Evolutionary conservation across 768 basidiomycete species (phyloP).

Genomic region (Auriscalpium orientale): DNA sequence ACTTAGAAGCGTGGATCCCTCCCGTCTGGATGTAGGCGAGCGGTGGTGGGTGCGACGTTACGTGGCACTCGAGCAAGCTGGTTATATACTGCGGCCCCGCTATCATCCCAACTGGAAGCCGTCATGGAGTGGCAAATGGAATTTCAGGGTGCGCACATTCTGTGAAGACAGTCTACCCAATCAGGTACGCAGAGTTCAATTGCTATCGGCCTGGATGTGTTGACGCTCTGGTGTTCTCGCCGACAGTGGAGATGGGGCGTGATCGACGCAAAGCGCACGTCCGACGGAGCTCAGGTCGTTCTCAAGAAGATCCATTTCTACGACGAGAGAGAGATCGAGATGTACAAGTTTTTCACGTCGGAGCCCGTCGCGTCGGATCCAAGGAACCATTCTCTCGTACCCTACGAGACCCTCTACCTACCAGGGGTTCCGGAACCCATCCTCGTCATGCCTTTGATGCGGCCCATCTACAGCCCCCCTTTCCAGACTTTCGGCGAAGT

Average conservation of each 20-base stretch:
- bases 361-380: slow-evolving; percentile 6
- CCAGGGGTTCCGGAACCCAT: slow-evolving; percentile 5
- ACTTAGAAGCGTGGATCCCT: too few species aligned
- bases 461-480: slow-evolving; percentile 14
- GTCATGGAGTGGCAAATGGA: slow-evolving; percentile 2
- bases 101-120: slow-evolving; percentile 8
- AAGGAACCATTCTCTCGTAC: slow-evolving; percentile 17
- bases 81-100: slow-evolving; percentile 9
- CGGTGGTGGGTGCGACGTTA: slow-evolving; percentile 9
- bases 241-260: not conserved
- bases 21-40: not conserved
- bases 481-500: slow-evolving; percentile 21
- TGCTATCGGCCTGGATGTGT: not conserved
- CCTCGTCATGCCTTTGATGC: slow-evolving; percentile 18
- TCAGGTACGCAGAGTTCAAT: not conserved
- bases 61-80: not conserved
- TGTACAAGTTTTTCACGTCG: slow-evolving; percentile 5
- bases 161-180: not conserved
- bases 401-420: slow-evolving; percentile 13
- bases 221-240: not conserved
- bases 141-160: not conserved
- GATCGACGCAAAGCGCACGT: slow-evolving; percentile 14
- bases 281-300: slow-evolving; percentile 13
- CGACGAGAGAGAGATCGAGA: slow-evolving; percentile 5
- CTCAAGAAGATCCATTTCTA: slow-evolving; percentile 11